phyloP scores from a whole-genome alignment of 345 rosid species.

The Balakata baccata region DNA sequence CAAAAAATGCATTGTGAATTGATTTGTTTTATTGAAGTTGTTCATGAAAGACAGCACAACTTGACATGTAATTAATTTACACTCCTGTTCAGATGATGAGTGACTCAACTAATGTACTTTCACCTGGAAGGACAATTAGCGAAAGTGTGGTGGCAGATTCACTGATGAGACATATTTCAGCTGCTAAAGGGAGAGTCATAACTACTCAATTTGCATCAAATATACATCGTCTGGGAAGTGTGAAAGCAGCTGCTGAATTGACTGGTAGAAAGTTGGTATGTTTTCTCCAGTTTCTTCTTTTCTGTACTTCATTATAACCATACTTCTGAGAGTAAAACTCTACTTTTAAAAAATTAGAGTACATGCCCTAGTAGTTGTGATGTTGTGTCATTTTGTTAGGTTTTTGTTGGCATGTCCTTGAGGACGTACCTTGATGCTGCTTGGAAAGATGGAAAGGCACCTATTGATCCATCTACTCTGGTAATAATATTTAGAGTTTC shows the following conservation, averaged over 20 bases:
- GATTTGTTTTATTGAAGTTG: too few species aligned
- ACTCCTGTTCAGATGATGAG: constrained; percentile 80
- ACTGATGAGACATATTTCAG: constrained; percentile 65
- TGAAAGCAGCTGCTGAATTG: constrained; percentile 92
- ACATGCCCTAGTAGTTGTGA: constrained; percentile 7
- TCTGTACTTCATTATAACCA: neutral
- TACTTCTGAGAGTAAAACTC: neutral
- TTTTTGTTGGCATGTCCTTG: constrained; percentile 94
- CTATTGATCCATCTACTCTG: constrained; percentile 90
- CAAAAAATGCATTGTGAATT: constrained; percentile 11
- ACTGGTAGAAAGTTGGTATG: constrained; percentile 88
- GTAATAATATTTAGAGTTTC: constrained; percentile 35
- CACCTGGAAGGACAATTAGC: constrained; percentile 93
- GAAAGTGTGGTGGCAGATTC: constrained; percentile 84
- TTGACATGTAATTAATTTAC: constrained; percentile 13
- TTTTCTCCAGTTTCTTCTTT: constrained; percentile 6
- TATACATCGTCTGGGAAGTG: constrained; percentile 94
- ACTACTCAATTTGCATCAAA: constrained; percentile 98
- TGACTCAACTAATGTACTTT: constrained; percentile 90
- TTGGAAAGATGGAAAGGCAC: constrained; percentile 98
- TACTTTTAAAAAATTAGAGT: neutral
- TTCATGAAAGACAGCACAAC: too few species aligned
- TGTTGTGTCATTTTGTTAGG: constrained; percentile 37
- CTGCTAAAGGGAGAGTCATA: constrained; percentile 87
- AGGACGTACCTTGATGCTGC: constrained; percentile 97